A percentile compares a stretch with the other conserved stretches of the same genome.
Evolutionary conservation across 176 grass and related monocot species (phyloP).

Genomic region (Luzula sylvatica): DNA sequence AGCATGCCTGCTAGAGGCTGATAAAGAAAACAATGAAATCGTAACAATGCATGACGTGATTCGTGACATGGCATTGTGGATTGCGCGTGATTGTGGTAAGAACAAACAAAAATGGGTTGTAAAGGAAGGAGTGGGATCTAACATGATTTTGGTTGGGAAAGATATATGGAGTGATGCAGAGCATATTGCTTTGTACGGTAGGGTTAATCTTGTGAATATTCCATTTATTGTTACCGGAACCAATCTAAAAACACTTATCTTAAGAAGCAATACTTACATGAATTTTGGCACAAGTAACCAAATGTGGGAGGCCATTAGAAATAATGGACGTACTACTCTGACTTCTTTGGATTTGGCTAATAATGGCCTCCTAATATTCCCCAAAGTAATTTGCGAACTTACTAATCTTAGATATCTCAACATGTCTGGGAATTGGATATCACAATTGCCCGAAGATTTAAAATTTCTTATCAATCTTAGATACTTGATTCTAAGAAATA

Average conservation of each 20-base stretch:
- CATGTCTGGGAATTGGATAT: slow-evolving; percentile 33
- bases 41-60: slow-evolving; percentile 50
- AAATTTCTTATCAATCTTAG: slow-evolving; percentile 36
- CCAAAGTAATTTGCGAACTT: slow-evolving; percentile 33
- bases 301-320: neutral
- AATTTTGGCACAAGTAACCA: too few species aligned
- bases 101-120: slow-evolving; percentile 39
- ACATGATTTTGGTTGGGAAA: slow-evolving; percentile 39
- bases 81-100: neutral
- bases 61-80: slow-evolving; percentile 39
- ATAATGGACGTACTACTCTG: slow-evolving; percentile 17
- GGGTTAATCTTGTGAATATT: slow-evolving; percentile 16
- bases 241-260: slow-evolving; percentile 34
- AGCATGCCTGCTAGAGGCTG: slow-evolving; percentile 27
- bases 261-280: too few species aligned
- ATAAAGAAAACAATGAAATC: neutral
- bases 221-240: slow-evolving; percentile 28
- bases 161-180: neutral
- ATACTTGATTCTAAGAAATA: slow-evolving; percentile 41
- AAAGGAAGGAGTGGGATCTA: too few species aligned
- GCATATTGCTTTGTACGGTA: slow-evolving; percentile 15
- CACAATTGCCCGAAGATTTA: slow-evolving; percentile 33
- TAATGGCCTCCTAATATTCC: slow-evolving; percentile 19
- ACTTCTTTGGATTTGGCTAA: slow-evolving; percentile 52
- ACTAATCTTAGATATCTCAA: slow-evolving; percentile 49